Evolutionary conservation across 2,329 filamentous ascomycete species (phyloP), one percentile per base, ranked within the genome.

Genomic region (Westerdykella aurantiaca): DNA sequence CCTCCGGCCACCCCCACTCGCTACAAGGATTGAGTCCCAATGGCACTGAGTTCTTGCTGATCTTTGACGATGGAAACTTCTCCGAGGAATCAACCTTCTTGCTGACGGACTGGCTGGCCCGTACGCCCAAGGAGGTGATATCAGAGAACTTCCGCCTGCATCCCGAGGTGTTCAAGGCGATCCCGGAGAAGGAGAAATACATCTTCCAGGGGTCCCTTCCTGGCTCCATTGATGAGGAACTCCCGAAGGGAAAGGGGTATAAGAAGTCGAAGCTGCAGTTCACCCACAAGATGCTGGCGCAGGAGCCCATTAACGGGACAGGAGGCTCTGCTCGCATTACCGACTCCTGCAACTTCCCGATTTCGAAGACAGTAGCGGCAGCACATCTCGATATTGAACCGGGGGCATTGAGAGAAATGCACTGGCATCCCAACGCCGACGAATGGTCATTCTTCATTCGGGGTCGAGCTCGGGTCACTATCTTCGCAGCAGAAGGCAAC

Each of bases 361-460:
- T 88, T 48, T 86, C 85, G 37, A 82, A 79, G 64, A 85, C 82
- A 0, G 77, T 89, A 16, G 83, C 85, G 0, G 85, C 85, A 0
- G 86, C 84, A 1, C 77, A 88, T 56, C 77, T 86, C 14, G 77
- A 78, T 31, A 85, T 90, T 48, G 72, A 84, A 50, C 85, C 85
- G 0, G 83, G 83, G 12, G 83, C 82, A 0, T 72, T 89, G 60
- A 78, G 85, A 9, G 85, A 88, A 69, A 88, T 90, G 75, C 86
- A 90, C 70, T 90, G 86, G 86, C 86, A 90, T 59, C 84, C 85
- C 48, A 81, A 80, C 37, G 84, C 84, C 11, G 86, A 89, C 57
- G 85, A 89, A 64, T 90, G 85, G 85, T 85, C 81, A 6, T 90
- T 86, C 67, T 88, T 90, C 71, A 79, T 90, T 61, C 69, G 70